These are phyloP conservation scores for Colletotrichum simmondsii DNA, from an alignment of 2,329 filamentous ascomycete species.

Conservation along the genomic window DNA sequence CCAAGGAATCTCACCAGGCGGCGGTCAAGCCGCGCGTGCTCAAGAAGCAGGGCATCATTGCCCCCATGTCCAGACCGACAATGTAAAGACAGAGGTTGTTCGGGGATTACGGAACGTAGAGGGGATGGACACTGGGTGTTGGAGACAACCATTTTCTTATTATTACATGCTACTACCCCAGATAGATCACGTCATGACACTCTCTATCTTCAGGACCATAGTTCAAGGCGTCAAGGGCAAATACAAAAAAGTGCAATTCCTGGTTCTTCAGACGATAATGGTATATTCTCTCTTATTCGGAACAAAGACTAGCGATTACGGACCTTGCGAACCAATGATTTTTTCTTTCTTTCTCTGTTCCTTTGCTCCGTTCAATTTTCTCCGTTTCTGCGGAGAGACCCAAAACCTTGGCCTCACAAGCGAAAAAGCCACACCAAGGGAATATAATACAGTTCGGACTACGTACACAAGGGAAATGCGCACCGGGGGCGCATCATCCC, in stretches of 20 bases:
- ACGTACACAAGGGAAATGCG: conserved; percentile 30
- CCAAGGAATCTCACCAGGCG: conserved; percentile 94
- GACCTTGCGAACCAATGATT: not conserved
- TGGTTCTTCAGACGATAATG: not conserved
- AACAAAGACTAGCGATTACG: conserved; percentile 4
- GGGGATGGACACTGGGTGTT: not conserved
- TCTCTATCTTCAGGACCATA: not conserved
- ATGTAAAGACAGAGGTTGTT: conserved; percentile 38
- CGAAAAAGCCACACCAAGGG: not conserved
- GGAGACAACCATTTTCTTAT: not conserved
- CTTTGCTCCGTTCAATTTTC: conserved; percentile 22
- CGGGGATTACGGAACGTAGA: not conserved
- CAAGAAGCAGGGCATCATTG: conserved; percentile 90
- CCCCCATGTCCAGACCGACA: conserved; percentile 84
- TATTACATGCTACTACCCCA: not conserved
- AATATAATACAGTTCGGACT: conserved; percentile 26
- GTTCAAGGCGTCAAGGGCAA: not conserved
- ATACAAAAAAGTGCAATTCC: not conserved
- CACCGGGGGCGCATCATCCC: not conserved
- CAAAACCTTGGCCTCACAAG: not conserved
- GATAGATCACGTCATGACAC: not conserved
- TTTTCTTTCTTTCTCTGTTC: conserved; percentile 14
- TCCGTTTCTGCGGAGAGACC: conserved; percentile 6
- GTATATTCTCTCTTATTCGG: not conserved
- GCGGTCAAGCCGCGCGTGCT: conserved; percentile 89